Evolutionary conservation across 1,284 basidiomycete species (phyloP), one percentile per base, ranked within the genome.

Genomic region (Sphagnurus paluster): DNA sequence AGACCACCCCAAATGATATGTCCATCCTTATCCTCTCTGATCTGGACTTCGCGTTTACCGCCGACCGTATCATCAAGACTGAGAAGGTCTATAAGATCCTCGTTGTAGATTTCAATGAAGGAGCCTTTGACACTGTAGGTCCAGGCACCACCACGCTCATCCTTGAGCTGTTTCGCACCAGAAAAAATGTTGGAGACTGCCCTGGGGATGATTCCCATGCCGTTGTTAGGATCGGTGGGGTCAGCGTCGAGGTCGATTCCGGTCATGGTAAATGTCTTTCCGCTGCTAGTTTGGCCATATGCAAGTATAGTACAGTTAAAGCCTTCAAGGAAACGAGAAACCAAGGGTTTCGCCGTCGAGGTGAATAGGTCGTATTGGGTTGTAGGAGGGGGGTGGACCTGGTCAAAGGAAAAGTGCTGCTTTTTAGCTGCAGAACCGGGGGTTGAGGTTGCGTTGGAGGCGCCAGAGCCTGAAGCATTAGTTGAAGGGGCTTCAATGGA

Each of bases 231-330:
- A 64, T 90, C 84, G 21, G 77, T 72, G 37, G 87, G 84, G 68
- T 90, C 83, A 40, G 87, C 85, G 52, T 93, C 93, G 24, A 90
- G 75, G 67, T 93, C 90, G 44, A 90, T 75, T 49, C 93, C 90
- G 14, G 93, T 93, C 96, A 98, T 98, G 24, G 94, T 94, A 67
- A 93, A 96, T 0, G 93, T 96, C 74, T 98, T 99, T 41, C 96
- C 96, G 52, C 90, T 94, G 54, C 90, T 93, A 0, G 96, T 99
- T 65, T 99, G 97, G 10, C 97, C 96, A 70, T 99, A 99, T 43
- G 96, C 96, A 51, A 99, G 81, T 52, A 99, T 89, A 29, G 97
- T 99, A 54, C 94, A 96, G 70, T 99, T 99, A 71, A 94, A 96
- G 9, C 96, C 96, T 60, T 95, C 92, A 37, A 98, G 64, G 67